A percentile compares a stretch with the other conserved stretches of the same genome.
phyloP scores from a whole-genome alignment of 192 early-diverging fungal species.

The Entomortierella beljakovae region DNA sequence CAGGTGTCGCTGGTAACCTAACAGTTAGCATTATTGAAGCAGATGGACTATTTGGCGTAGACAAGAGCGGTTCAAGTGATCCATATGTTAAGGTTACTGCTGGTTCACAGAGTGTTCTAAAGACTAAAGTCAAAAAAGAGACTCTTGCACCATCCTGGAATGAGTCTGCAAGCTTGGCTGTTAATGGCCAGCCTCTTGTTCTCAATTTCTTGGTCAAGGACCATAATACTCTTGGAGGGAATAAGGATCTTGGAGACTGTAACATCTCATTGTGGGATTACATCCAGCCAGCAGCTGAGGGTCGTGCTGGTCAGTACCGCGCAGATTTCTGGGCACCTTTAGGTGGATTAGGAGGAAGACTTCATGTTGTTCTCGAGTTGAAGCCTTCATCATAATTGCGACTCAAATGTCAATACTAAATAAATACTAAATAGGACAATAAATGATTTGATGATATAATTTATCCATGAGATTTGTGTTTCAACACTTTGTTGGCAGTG shows the following conservation, averaged over 20 bases:
- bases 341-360: constrained; percentile 21
- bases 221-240: constrained; percentile 72
- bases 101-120: constrained; percentile 70
- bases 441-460: too few relatives aligned
- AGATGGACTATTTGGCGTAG: constrained; percentile 56
- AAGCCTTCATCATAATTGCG: constrained; percentile 18
- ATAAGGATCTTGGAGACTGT: constrained; percentile 73
- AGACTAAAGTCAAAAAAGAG: constrained; percentile 79
- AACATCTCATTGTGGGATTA: constrained; percentile 65
- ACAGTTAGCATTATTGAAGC: constrained; percentile 58
- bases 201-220: constrained; percentile 74
- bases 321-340: constrained; percentile 45
- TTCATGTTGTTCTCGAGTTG: constrained; percentile 44
- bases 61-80: constrained; percentile 70
- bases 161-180: constrained; percentile 36
- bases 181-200: constrained; percentile 40
- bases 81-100: constrained; percentile 74
- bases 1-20: constrained; percentile 46
- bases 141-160: constrained; percentile 75
- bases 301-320: constrained; percentile 2
- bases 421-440: too few relatives aligned
- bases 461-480: too few relatives aligned
- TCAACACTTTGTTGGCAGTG: too few relatives aligned
- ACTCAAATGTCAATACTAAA: too few relatives aligned
- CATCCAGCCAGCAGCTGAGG: constrained; percentile 38